Conservation (phyloP, 2,329 filamentous ascomycete genomes). For the Bipolaris oryzae region DNA sequence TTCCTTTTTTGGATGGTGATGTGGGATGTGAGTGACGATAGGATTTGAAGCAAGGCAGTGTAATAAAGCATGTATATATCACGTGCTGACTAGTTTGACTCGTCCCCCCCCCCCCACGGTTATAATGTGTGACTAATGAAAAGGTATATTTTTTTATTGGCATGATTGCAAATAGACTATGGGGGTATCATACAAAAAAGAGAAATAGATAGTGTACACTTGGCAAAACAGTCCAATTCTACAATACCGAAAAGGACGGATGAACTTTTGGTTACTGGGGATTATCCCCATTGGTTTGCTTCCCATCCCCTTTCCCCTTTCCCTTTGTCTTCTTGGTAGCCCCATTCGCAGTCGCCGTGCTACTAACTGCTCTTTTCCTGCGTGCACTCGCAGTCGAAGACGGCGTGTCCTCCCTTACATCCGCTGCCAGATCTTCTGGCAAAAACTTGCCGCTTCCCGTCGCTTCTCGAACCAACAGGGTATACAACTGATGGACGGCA, state of each 20-base stretch:
- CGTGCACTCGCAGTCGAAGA: slow-evolving; percentile 31
- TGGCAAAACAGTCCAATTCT: background rate
- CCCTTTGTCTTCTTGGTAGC: slow-evolving; percentile 35
- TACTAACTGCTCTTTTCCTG: slow-evolving; percentile 40
- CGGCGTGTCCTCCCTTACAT: slow-evolving; percentile 28
- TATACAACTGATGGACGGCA: slow-evolving; percentile 41
- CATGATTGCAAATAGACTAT: background rate
- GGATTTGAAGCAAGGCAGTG: too few species aligned
- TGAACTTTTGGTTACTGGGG: too few species aligned
- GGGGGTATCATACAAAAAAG: background rate
- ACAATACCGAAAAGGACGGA: background rate
- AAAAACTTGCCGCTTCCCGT: slow-evolving; percentile 42
- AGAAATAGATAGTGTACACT: background rate
- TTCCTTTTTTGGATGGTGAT: too few species aligned
- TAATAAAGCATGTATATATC: too few species aligned
- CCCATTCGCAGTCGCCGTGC: slow-evolving; percentile 22
- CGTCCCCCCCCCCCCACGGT: too few species aligned
- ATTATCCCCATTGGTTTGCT: too few species aligned
- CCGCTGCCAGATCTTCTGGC: slow-evolving; percentile 22
- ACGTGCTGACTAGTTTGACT: too few species aligned
- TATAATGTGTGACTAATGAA: too few species aligned
- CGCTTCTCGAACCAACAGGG: slow-evolving; percentile 41
- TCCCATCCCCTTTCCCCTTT: slow-evolving; percentile 28
- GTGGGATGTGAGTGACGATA: too few species aligned
- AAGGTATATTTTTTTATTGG: background rate